Evolutionary conservation across 2,329 filamentous ascomycete genomes (phyloP).

Genomic region (Aspergillus latus): DNA sequence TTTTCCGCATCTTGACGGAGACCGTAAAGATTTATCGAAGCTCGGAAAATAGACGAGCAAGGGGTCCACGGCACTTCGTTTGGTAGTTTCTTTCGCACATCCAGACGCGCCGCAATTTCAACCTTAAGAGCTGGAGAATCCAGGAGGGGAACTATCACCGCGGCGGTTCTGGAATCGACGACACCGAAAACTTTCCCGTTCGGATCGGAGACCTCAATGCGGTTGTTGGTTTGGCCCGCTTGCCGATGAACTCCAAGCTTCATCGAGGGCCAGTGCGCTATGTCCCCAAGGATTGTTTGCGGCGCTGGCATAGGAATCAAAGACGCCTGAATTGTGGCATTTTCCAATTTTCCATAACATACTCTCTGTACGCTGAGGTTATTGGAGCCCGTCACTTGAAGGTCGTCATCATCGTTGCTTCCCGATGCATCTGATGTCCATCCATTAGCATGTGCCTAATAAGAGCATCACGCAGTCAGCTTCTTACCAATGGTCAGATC

Average conservation of each 20-base stretch:
- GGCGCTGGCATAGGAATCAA: slow-evolving; percentile 68
- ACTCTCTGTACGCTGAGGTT: slow-evolving; percentile 69
- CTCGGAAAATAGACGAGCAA: slow-evolving; percentile 60
- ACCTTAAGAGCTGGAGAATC: slow-evolving; percentile 65
- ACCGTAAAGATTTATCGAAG: slow-evolving; percentile 78
- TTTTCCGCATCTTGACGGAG: slow-evolving; percentile 63
- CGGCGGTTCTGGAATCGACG: slow-evolving; percentile 67
- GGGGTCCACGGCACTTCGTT: slow-evolving; percentile 65
- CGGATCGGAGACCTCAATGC: slow-evolving; percentile 73
- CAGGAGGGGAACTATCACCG: slow-evolving; percentile 69
- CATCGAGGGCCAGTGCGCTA: slow-evolving; percentile 64
- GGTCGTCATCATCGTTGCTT: slow-evolving; percentile 37
- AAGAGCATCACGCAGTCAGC: background rate
- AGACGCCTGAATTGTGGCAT: slow-evolving; percentile 64
- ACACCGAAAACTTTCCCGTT: slow-evolving; percentile 70
- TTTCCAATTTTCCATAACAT: slow-evolving; percentile 76
- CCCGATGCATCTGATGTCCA: slow-evolving; percentile 20
- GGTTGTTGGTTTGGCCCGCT: slow-evolving; percentile 52
- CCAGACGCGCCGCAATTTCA: slow-evolving; percentile 71
- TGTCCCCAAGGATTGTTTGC: slow-evolving; percentile 57
- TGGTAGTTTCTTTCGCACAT: slow-evolving; percentile 61
- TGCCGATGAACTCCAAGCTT: slow-evolving; percentile 68
- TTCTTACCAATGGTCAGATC: slow-evolving; percentile 44
- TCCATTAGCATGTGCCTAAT: slow-evolving; percentile 21
- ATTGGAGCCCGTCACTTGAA: slow-evolving; percentile 51